These are phyloP conservation scores for Eragrostis tef DNA, from an alignment of 202 grass and related monocot genomes.

Conservation along the genomic window DNA sequence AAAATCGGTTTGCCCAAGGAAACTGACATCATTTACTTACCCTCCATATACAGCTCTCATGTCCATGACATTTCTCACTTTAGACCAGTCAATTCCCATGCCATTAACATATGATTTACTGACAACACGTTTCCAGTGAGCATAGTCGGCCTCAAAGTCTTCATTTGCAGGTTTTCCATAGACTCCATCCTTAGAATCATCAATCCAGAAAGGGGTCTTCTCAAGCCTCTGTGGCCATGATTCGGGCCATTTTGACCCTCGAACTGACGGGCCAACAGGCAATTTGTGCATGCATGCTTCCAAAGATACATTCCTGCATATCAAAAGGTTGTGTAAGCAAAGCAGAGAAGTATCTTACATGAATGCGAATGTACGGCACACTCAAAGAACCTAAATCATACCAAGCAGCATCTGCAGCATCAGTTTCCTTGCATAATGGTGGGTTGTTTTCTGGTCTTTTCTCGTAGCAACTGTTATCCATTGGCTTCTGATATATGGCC, in stretches of 20 bases:
- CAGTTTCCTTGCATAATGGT: constrained; percentile 77
- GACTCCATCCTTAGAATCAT: constrained; percentile 75
- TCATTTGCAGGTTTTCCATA: constrained; percentile 87
- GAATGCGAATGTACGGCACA: constrained; percentile 5
- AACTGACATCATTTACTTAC: constrained; percentile 58
- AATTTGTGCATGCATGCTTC: constrained; percentile 93
- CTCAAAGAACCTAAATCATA: constrained; percentile 45
- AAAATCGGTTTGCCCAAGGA: background rate
- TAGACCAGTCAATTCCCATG: constrained; percentile 93
- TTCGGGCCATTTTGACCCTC: constrained; percentile 74
- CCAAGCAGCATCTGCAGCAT: constrained; percentile 92
- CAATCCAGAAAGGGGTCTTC: constrained; percentile 82
- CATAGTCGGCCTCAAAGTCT: constrained; percentile 90
- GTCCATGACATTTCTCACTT: constrained; percentile 97
- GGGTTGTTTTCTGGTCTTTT: constrained; percentile 77
- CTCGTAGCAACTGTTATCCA: constrained; percentile 95
- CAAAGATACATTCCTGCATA: constrained; percentile 89
- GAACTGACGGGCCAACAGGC: constrained; percentile 57
- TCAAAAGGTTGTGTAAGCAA: constrained; percentile 17
- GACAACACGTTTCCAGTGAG: constrained; percentile 91
- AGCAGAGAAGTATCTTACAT: background rate
- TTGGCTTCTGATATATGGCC: constrained; percentile 84
- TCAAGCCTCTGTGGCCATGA: constrained; percentile 80
- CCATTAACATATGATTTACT: constrained; percentile 84
- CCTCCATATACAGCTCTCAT: constrained; percentile 98